These are phyloP conservation scores for Saksenaea oblongispora DNA, from an alignment of 371 early-diverging fungal genomes.

Conservation along the genomic window DNA sequence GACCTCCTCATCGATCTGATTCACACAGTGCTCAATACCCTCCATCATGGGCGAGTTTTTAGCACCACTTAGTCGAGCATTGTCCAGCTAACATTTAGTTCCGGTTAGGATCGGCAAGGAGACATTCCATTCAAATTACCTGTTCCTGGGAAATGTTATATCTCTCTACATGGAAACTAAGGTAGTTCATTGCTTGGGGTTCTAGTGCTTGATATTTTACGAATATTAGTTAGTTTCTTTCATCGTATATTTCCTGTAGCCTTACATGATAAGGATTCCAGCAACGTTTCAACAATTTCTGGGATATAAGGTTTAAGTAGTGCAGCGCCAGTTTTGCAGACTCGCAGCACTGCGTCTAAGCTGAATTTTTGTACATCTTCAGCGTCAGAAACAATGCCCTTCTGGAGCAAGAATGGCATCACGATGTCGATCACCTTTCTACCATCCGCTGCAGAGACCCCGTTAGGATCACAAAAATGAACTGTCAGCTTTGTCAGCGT, in stretches of 20 bases:
- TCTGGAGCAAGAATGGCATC: conserved; percentile 83
- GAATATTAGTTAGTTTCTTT: not conserved
- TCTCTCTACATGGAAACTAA: conserved; percentile 88
- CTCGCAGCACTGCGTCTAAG: conserved; percentile 76
- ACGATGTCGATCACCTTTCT: conserved; percentile 74
- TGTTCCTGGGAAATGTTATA: conserved; percentile 89
- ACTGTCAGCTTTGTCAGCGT: conserved; percentile 80
- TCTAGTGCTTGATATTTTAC: conserved; percentile 39
- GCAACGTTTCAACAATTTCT: conserved; percentile 68
- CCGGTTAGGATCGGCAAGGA: not conserved
- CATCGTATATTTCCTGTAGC: not conserved
- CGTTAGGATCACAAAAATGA: conserved; percentile 79
- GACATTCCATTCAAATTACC: conserved; percentile 11
- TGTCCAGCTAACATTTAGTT: conserved; percentile 55
- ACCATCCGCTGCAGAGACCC: conserved; percentile 60
- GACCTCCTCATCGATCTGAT: conserved; percentile 71
- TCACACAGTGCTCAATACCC: conserved; percentile 77
- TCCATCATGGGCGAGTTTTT: conserved; percentile 85
- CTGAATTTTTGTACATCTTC: conserved; percentile 90
- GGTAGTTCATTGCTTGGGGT: conserved; percentile 72
- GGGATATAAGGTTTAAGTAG: conserved; percentile 77
- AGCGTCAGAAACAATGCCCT: conserved; percentile 81
- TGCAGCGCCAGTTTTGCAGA: conserved; percentile 76
- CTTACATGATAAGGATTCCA: conserved; percentile 82
- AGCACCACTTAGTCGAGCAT: conserved; percentile 68